Evolutionary conservation across 2,329 filamentous ascomycete genomes (phyloP).

Genomic region (Fusarium sp.): DNA sequence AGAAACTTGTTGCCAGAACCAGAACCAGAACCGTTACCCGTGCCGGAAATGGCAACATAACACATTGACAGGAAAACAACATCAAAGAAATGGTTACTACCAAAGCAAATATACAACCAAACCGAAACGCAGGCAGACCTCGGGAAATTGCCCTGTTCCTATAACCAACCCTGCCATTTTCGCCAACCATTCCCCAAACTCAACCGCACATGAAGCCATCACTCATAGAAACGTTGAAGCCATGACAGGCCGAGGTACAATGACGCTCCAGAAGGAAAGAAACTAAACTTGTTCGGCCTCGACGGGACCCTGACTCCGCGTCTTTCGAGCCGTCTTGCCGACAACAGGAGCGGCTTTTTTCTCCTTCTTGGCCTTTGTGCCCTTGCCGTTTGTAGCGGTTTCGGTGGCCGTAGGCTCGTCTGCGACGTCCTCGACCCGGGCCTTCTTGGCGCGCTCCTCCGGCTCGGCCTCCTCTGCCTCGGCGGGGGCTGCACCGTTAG

Average conservation of each 20-base stretch:
- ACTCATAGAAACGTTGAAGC: neutral
- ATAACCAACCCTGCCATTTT: slow-evolving; percentile 34
- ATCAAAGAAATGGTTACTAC: slow-evolving; percentile 26
- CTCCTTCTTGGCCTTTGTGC: slow-evolving; percentile 48
- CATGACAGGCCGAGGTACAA: neutral
- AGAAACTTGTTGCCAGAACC: neutral
- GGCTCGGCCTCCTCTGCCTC: slow-evolving; percentile 38
- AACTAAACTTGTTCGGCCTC: slow-evolving; percentile 36
- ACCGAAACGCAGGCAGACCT: slow-evolving; percentile 23
- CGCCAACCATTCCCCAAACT: slow-evolving; percentile 29
- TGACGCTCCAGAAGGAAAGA: neutral
- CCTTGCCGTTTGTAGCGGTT: slow-evolving; percentile 42
- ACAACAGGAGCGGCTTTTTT: slow-evolving; percentile 48
- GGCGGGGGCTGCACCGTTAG: slow-evolving; percentile 21
- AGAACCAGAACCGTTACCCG: too few species aligned
- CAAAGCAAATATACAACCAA: slow-evolving; percentile 32
- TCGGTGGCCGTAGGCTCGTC: slow-evolving; percentile 33
- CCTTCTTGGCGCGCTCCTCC: slow-evolving; percentile 52
- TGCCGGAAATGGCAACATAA: neutral
- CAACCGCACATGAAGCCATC: slow-evolving; percentile 11
- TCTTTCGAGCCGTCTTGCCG: slow-evolving; percentile 54
- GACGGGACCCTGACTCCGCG: slow-evolving; percentile 55
- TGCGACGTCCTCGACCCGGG: slow-evolving; percentile 50
- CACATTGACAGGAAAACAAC: neutral
- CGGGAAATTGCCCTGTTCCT: slow-evolving; percentile 13